Conservation (phyloP, 2,329 filamentous ascomycete species). For the Furcasterigmium sp. region DNA sequence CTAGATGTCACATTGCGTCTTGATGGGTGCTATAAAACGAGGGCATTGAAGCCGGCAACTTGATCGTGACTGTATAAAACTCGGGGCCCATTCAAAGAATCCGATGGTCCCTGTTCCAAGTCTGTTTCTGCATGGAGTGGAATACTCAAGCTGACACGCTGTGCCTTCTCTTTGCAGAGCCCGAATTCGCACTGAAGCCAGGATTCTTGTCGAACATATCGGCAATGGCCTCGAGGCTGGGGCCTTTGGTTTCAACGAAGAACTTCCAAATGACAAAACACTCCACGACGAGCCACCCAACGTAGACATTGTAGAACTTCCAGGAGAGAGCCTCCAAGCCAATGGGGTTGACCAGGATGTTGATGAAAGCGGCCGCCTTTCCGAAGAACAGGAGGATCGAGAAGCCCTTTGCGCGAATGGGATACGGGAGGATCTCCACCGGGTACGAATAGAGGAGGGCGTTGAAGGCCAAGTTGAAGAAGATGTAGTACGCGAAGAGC, state of each 20-base stretch:
- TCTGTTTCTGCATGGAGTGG: too few relatives aligned
- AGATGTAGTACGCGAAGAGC: constrained; percentile 30
- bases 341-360: constrained; percentile 42
- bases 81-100: too few relatives aligned
- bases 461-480: constrained; percentile 29
- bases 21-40: too few relatives aligned
- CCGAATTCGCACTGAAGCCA: too few relatives aligned
- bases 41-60: too few relatives aligned
- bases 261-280: constrained; percentile 17
- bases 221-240: constrained; percentile 15
- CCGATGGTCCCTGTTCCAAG: too few relatives aligned
- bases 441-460: constrained; percentile 30
- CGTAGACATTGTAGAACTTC: constrained; percentile 55
- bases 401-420: constrained; percentile 46
- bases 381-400: constrained; percentile 14
- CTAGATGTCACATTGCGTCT: too few relatives aligned
- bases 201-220: too few relatives aligned
- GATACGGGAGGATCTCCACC: constrained; percentile 47
- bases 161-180: too few relatives aligned
- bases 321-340: constrained; percentile 44
- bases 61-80: too few relatives aligned
- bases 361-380: constrained; percentile 15
- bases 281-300: constrained; percentile 33
- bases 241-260: constrained; percentile 25
- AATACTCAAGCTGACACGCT: too few relatives aligned